These are phyloP conservation scores for Cyclotella atomus DNA, from an alignment of 108 stramenopile species.

Conservation along the genomic window DNA sequence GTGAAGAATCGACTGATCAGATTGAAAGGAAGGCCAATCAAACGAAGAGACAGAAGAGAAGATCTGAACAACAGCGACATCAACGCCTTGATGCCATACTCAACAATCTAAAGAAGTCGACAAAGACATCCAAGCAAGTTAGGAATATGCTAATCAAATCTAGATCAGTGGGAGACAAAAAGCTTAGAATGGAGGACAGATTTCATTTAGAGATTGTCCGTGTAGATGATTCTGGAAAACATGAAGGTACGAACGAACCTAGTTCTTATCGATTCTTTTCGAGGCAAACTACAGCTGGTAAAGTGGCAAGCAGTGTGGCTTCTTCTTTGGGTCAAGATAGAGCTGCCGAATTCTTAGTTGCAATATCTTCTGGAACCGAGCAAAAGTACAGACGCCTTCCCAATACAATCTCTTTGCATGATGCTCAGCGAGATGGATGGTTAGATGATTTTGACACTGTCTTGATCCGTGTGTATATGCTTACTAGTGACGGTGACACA, in stretches of 20 bases:
- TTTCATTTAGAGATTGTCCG: constrained; percentile 69
- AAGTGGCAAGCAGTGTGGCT: constrained; percentile 33
- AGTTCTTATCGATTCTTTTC: constrained; percentile 49
- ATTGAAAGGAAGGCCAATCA: not conserved
- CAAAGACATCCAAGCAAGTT: constrained; percentile 47
- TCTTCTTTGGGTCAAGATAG: constrained; percentile 19
- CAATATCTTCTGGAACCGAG: not conserved
- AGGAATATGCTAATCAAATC: constrained; percentile 76
- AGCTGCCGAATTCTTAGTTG: constrained; percentile 38
- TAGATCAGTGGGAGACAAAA: constrained; percentile 62
- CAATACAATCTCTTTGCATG: constrained; percentile 52
- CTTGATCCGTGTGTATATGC: constrained; percentile 34
- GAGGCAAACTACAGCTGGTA: constrained; percentile 41
- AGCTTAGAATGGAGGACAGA: constrained; percentile 67
- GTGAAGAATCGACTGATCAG: constrained; percentile 9
- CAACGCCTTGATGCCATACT: constrained; percentile 57
- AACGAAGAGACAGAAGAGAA: constrained; percentile 27
- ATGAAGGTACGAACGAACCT: not conserved
- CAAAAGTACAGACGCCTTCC: constrained; percentile 40
- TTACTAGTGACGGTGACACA: not conserved
- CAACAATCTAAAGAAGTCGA: constrained; percentile 51
- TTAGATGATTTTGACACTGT: constrained; percentile 48
- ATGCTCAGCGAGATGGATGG: constrained; percentile 42
- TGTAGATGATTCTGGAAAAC: constrained; percentile 20
- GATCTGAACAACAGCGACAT: constrained; percentile 33